phyloP scores from a whole-genome alignment of 768 basidiomycete genomes.

The Tylopilus subfusipes region DNA sequence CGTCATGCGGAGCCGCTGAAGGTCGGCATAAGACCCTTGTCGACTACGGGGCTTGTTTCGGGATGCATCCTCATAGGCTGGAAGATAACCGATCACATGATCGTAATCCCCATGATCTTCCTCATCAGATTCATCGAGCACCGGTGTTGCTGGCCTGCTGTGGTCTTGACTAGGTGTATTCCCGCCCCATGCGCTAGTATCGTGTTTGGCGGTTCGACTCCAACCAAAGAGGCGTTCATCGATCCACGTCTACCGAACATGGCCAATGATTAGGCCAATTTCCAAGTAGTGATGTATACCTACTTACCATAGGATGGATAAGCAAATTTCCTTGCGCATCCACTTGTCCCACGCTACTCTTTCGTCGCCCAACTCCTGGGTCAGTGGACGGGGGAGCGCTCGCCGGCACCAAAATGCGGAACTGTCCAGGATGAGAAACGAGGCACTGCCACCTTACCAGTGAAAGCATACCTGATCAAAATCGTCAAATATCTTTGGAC shows the following conservation, averaged over 20 bases:
- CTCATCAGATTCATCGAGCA: conserved; percentile 78
- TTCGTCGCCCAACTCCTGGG: conserved; percentile 74
- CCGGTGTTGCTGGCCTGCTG: conserved; percentile 67
- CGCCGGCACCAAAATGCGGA: conserved; percentile 77
- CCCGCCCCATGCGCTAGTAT: conserved; percentile 87
- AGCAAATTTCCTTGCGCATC: conserved; percentile 82
- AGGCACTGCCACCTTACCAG: background rate
- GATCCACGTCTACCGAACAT: conserved; percentile 64
- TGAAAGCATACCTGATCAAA: conserved; percentile 64
- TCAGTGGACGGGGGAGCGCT: conserved; percentile 77
- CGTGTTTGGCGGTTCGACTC: conserved; percentile 70
- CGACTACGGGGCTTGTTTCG: conserved; percentile 53
- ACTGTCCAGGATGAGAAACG: conserved; percentile 38
- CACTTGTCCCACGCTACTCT: conserved; percentile 77
- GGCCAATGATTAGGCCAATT: background rate
- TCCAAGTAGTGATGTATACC: conserved; percentile 11
- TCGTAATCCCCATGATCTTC: conserved; percentile 92
- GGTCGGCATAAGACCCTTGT: conserved; percentile 76
- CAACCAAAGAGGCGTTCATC: conserved; percentile 94
- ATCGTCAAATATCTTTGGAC: conserved; percentile 81
- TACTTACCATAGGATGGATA: conserved; percentile 78
- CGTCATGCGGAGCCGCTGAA: conserved; percentile 60
- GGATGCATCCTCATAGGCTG: conserved; percentile 43
- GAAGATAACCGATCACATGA: conserved; percentile 71
- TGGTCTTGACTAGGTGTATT: conserved; percentile 49